phyloP scores from a whole-genome alignment of 2,329 filamentous ascomycete genomes.

The Allantophomopsis lycopodina region DNA sequence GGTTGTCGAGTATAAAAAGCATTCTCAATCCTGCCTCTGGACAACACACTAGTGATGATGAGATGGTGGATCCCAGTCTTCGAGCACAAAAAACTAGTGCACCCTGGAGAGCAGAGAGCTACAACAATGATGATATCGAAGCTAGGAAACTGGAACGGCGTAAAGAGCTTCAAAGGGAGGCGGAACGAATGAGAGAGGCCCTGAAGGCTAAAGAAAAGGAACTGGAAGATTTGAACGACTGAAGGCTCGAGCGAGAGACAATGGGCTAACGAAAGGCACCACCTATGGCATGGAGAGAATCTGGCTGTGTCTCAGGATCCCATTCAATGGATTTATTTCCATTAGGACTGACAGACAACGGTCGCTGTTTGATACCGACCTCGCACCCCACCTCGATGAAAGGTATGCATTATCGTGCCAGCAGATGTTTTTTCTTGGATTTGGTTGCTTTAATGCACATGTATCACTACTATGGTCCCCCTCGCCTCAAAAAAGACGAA shows the following conservation, averaged over 20 bases:
- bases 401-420: too few relatives aligned
- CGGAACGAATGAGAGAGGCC: slow-evolving; percentile 50
- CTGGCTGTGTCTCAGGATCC: too few relatives aligned
- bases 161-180: slow-evolving; percentile 54
- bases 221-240: slow-evolving; percentile 12
- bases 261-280: not conserved
- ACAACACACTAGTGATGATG: slow-evolving; percentile 7
- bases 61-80: slow-evolving; percentile 2
- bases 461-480: too few relatives aligned
- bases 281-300: too few relatives aligned
- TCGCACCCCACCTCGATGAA: too few relatives aligned
- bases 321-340: too few relatives aligned
- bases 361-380: too few relatives aligned
- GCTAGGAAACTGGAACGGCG: slow-evolving; percentile 43
- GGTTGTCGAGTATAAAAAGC: slow-evolving; percentile 63
- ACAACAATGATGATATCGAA: slow-evolving; percentile 17
- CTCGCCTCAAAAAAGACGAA: too few relatives aligned
- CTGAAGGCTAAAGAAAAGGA: slow-evolving; percentile 17
- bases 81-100: not conserved
- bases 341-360: too few relatives aligned
- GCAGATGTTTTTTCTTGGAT: too few relatives aligned
- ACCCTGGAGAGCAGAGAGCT: not conserved
- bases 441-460: too few relatives aligned
- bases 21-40: slow-evolving; percentile 46
- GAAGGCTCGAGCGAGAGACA: not conserved